Evolutionary conservation across 2,329 filamentous ascomycete species (phyloP).

Genomic region (Colletotrichum siamense): DNA sequence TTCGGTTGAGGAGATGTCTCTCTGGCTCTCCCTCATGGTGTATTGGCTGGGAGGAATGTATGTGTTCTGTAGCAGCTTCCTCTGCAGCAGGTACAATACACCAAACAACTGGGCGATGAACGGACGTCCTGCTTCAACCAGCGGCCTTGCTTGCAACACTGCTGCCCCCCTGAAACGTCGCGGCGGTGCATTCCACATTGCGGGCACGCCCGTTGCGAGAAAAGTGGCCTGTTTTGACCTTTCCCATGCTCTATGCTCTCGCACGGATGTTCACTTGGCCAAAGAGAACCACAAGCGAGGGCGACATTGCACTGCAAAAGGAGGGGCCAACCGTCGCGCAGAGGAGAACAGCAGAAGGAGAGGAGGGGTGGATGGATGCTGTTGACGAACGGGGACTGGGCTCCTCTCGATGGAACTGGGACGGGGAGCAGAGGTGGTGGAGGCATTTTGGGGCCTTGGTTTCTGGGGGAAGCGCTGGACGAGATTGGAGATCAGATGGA

Average conservation of each 20-base stretch:
- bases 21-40: background rate
- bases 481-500: background rate
- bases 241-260: background rate
- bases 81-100: background rate
- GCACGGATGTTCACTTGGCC: background rate
- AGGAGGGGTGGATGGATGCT: background rate
- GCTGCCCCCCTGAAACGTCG: slow-evolving; percentile 17
- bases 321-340: background rate
- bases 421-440: background rate
- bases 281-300: background rate
- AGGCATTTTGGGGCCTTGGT: background rate
- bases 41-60: background rate
- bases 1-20: background rate
- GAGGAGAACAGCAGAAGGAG: background rate
- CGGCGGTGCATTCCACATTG: background rate
- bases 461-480: background rate
- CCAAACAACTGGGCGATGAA: background rate
- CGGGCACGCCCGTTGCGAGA: background rate
- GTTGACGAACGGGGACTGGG: background rate
- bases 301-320: background rate
- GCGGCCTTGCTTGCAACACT: slow-evolving; percentile 10
- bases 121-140: background rate
- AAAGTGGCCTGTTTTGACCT: slow-evolving; percentile 10
- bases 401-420: background rate
- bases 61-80: background rate